These are phyloP conservation scores for Marasmius oreades DNA, from an alignment of 1,284 basidiomycete genomes.

Conservation along the genomic window DNA sequence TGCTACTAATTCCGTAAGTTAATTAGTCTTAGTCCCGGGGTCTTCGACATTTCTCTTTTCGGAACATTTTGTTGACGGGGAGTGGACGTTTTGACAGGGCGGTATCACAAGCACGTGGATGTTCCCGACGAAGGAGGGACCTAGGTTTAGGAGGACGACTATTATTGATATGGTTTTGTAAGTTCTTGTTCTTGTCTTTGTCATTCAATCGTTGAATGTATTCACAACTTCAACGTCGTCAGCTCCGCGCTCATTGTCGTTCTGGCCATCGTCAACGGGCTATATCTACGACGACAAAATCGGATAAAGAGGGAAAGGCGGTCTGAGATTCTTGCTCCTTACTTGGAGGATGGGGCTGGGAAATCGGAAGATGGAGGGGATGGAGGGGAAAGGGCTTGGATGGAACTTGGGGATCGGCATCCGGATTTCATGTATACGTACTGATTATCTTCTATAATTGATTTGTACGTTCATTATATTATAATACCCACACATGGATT, in stretches of 20 bases:
- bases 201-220: neutral
- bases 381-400: constrained; percentile 29
- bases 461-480: neutral
- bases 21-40: neutral
- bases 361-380: constrained; percentile 21
- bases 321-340: constrained; percentile 29
- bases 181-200: constrained; percentile 12
- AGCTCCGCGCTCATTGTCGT: constrained; percentile 26
- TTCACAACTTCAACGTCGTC: neutral
- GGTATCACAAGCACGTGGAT: constrained; percentile 39
- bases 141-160: constrained; percentile 31
- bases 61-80: no score
- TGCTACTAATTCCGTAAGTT: constrained; percentile 16
- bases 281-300: constrained; percentile 27
- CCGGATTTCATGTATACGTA: constrained; percentile 28
- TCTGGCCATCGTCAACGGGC: constrained; percentile 23
- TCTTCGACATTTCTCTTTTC: no score
- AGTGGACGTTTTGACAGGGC: no score
- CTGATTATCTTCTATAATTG: neutral
- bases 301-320: constrained; percentile 22
- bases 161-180: constrained; percentile 34
- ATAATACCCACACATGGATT: no score
- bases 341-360: constrained; percentile 22
- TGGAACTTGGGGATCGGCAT: constrained; percentile 34
- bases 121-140: constrained; percentile 34